phyloP scores from a whole-genome alignment of 305 asterid species.

The Solanum aculeatissimum region DNA sequence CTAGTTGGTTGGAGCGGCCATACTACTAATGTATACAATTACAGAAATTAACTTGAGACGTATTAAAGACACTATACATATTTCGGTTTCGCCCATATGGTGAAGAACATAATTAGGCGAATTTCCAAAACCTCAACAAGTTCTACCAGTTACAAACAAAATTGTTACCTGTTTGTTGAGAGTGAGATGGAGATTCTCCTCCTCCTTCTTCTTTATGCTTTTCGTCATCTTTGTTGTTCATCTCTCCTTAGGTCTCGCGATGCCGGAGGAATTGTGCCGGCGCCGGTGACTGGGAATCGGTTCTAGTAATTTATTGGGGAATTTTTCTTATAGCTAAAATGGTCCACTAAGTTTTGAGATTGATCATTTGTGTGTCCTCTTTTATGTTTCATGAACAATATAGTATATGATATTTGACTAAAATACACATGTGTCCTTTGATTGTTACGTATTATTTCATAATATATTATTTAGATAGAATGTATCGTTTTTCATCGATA shows the following conservation, averaged over 20 bases:
- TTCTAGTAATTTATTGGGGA: neutral
- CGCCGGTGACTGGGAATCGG: neutral
- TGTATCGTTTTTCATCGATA: too few relatives aligned
- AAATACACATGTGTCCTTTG: neutral
- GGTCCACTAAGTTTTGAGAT: neutral
- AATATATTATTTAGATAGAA: too few relatives aligned
- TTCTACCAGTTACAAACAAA: neutral
- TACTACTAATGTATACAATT: neutral
- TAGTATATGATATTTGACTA: neutral
- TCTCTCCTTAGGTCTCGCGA: neutral
- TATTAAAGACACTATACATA: neutral
- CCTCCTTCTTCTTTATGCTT: neutral
- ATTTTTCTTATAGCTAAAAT: neutral
- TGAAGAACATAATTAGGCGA: neutral
- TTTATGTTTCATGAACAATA: neutral
- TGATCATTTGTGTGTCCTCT: neutral
- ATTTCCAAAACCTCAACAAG: neutral
- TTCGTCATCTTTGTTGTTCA: neutral
- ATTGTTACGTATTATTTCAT: too few relatives aligned
- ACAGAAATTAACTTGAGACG: neutral
- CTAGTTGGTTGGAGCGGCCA: neutral
- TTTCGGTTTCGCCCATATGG: neutral
- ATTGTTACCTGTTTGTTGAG: constrained; percentile 15
- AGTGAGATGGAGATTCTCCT: neutral
- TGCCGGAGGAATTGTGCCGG: neutral